Evolutionary conservation across 2,329 filamentous ascomycete species (phyloP).

Genomic region (Monascus ruber): DNA sequence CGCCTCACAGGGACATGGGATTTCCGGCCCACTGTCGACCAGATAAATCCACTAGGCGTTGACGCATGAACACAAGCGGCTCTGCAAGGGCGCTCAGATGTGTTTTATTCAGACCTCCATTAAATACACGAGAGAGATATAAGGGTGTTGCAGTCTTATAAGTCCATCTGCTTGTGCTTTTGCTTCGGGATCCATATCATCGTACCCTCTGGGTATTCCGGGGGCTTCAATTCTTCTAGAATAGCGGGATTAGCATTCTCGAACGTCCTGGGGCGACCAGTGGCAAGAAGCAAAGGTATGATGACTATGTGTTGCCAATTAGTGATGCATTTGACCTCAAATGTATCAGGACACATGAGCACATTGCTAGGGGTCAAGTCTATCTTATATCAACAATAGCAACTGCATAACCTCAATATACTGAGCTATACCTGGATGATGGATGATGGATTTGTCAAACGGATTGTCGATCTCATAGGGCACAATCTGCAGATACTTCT

Average conservation of each 20-base stretch:
- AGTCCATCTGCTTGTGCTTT: constrained; percentile 13
- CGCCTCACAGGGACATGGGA: constrained; percentile 10
- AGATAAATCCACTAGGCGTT: constrained; percentile 12
- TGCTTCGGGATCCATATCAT: constrained; percentile 6
- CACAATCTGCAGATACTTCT: constrained; percentile 11
- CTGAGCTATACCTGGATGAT: too few relatives aligned
- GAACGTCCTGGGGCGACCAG: constrained; percentile 11
- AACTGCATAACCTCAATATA: neutral
- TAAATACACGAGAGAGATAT: constrained; percentile 14
- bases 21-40: constrained; percentile 14
- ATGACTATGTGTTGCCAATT: constrained; percentile 16
- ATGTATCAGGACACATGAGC: constrained; percentile 10
- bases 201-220: constrained; percentile 9
- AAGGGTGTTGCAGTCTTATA: constrained; percentile 7
- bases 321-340: constrained; percentile 11
- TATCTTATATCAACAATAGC: constrained; percentile 2
- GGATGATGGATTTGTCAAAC: too few relatives aligned
- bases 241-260: constrained; percentile 13
- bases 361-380: constrained; percentile 14
- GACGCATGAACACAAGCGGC: constrained; percentile 7
- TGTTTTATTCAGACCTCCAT: constrained; percentile 10
- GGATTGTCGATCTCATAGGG: constrained; percentile 4
- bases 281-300: constrained; percentile 8
- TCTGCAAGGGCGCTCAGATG: constrained; percentile 11
- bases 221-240: constrained; percentile 5